phyloP scores from a whole-genome alignment of 306 rosid genomes.

The Rosa persica region DNA sequence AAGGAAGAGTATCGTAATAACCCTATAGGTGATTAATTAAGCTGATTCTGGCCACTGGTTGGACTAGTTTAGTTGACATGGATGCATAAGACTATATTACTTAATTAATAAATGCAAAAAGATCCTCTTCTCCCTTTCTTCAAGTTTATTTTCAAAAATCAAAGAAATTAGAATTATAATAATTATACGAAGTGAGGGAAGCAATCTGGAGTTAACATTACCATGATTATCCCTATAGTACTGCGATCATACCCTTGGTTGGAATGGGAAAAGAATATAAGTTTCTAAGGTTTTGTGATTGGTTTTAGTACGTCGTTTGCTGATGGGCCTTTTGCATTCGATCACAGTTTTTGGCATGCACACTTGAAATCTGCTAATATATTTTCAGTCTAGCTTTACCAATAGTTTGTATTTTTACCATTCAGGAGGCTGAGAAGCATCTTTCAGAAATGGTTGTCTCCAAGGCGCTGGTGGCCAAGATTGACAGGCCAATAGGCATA shows the following conservation, averaged over 20 bases:
- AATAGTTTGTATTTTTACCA: not conserved
- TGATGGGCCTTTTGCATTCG: not conserved
- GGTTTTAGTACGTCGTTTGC: not conserved
- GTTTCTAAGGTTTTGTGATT: not conserved
- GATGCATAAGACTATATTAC: not conserved
- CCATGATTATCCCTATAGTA: not conserved
- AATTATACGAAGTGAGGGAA: not conserved
- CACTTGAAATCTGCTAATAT: not conserved
- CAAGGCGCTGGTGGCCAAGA: constrained; percentile 86
- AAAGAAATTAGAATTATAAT: not conserved
- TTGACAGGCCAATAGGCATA: constrained; percentile 86
- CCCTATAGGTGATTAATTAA: not conserved
- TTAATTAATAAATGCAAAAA: not conserved
- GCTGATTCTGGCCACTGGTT: not conserved
- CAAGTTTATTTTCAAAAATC: not conserved
- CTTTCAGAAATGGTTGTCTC: constrained; percentile 99
- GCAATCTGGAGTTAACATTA: not conserved
- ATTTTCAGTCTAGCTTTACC: not conserved
- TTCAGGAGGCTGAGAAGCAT: constrained; percentile 94
- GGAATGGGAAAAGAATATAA: not conserved
- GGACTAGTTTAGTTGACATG: not conserved
- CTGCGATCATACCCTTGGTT: not conserved
- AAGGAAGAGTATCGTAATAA: not conserved
- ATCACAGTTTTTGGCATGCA: not conserved
- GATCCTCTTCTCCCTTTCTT: not conserved